phyloP scores from a whole-genome alignment of 495 filamentous ascomycete species.

The Corynascus novoguineensis region DNA sequence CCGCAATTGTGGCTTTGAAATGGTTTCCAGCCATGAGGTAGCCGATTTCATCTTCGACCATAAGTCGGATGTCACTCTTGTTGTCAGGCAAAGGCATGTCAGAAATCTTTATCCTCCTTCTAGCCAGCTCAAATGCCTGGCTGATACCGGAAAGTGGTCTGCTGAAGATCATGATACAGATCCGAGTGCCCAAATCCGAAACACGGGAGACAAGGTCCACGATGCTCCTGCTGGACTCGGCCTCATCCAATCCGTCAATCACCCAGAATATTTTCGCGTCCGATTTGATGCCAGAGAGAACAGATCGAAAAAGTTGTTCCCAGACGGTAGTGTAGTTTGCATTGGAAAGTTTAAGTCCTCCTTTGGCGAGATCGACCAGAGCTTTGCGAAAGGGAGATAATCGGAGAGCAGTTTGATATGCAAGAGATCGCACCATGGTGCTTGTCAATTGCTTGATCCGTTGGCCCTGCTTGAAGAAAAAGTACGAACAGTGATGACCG shows the following conservation, averaged over 20 bases:
- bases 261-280: constrained; percentile 22
- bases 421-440: constrained; percentile 20
- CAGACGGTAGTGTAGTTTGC: neutral
- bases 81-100: constrained; percentile 18
- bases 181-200: neutral
- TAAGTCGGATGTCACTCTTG: constrained; percentile 21
- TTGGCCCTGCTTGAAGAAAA: constrained; percentile 24
- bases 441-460: constrained; percentile 8
- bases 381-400: constrained; percentile 13
- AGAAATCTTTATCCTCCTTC: neutral
- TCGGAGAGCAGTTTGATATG: constrained; percentile 19
- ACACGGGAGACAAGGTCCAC: constrained; percentile 20
- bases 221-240: constrained; percentile 18
- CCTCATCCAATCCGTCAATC: constrained; percentile 29
- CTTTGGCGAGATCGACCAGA: neutral
- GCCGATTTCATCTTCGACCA: constrained; percentile 17
- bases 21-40: constrained; percentile 13
- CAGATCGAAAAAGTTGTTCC: neutral
- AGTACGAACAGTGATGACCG: constrained; percentile 20
- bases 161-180: constrained; percentile 13
- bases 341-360: neutral
- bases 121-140: constrained; percentile 1
- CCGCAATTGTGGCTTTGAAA: constrained; percentile 14
- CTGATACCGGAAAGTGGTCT: neutral
- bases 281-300: neutral